Conservation (phyloP, 331 rosid genomes). For the Erythrophleum ivorense region DNA sequence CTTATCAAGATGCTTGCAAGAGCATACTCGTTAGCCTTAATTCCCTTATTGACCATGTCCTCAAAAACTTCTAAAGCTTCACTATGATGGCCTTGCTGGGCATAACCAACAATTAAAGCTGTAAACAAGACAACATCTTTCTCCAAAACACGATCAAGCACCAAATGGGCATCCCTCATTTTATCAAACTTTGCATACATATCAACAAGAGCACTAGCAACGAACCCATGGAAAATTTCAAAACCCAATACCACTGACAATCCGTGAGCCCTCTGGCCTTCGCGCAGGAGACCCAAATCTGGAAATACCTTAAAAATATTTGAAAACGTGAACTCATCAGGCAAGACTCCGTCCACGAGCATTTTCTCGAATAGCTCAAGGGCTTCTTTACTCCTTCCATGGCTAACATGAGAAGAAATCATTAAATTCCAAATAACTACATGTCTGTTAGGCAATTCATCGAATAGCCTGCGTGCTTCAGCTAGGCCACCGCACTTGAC, state of each 20-base stretch:
- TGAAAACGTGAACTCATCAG: slow-evolving; percentile 71
- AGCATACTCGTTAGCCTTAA: slow-evolving; percentile 68
- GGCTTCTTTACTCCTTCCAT: slow-evolving; percentile 55
- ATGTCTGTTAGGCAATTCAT: slow-evolving; percentile 59
- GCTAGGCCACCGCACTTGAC: slow-evolving; percentile 55
- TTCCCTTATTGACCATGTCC: slow-evolving; percentile 53
- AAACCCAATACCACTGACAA: slow-evolving; percentile 70
- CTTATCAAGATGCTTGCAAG: slow-evolving; percentile 60
- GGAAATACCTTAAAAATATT: slow-evolving; percentile 66
- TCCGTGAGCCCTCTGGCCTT: slow-evolving; percentile 66
- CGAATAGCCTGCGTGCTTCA: slow-evolving; percentile 66
- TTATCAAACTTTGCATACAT: slow-evolving; percentile 69
- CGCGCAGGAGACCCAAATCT: slow-evolving; percentile 46
- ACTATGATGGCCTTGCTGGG: slow-evolving; percentile 53
- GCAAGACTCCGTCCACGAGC: slow-evolving; percentile 61
- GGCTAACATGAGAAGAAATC: slow-evolving; percentile 57
- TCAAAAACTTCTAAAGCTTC: slow-evolving; percentile 59
- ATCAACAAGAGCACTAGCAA: slow-evolving; percentile 66
- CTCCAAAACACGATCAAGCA: slow-evolving; percentile 58
- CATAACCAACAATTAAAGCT: slow-evolving; percentile 72
- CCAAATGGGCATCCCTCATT: slow-evolving; percentile 59
- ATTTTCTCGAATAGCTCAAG: slow-evolving; percentile 52
- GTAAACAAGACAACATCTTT: slow-evolving; percentile 77
- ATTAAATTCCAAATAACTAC: slow-evolving; percentile 64
- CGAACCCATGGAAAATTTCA: slow-evolving; percentile 64